Percentiles rank a stretch among this genome's conserved stretches.
These are phyloP conservation scores for Lentinus brumalis DNA, from an alignment of 768 basidiomycete species.

Conservation along the genomic window DNA sequence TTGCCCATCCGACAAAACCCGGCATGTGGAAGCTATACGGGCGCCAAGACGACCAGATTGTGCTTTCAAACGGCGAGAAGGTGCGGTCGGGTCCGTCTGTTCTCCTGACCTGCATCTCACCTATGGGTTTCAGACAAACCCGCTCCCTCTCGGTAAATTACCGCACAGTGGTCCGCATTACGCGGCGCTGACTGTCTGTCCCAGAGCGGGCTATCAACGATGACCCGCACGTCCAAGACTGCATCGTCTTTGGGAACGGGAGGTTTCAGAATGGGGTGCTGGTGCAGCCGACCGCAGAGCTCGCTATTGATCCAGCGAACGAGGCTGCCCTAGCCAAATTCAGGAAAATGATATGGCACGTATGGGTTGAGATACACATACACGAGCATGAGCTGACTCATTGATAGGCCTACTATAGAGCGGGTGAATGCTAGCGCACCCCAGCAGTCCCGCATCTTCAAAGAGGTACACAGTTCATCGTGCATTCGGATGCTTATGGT, in stretches of 20 bases:
- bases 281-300: constrained; percentile 34
- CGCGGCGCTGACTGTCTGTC: background rate
- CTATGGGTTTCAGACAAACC: constrained; percentile 35
- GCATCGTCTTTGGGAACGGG: constrained; percentile 44
- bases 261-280: constrained; percentile 42
- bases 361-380: too few species aligned
- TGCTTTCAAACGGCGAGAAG: constrained; percentile 44
- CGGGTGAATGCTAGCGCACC: constrained; percentile 44
- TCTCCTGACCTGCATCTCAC: background rate
- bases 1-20: constrained; percentile 42
- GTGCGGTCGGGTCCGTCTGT: constrained; percentile 15
- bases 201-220: constrained; percentile 38
- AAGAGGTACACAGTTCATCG: constrained; percentile 40
- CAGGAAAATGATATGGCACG: constrained; percentile 39
- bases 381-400: too few species aligned
- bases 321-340: constrained; percentile 31
- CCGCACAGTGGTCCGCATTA: background rate
- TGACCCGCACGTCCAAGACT: constrained; percentile 35
- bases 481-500: background rate
- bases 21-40: constrained; percentile 42
- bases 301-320: constrained; percentile 35
- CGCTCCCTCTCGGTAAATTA: constrained; percentile 35
- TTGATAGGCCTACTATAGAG: constrained; percentile 34
- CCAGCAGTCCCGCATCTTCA: constrained; percentile 46
- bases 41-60: constrained; percentile 47